A percentile compares a stretch with the other conserved stretches of the same genome.
phyloP scores from a whole-genome alignment of 495 filamentous ascomycete genomes.

The Tetracladium setigerum region DNA sequence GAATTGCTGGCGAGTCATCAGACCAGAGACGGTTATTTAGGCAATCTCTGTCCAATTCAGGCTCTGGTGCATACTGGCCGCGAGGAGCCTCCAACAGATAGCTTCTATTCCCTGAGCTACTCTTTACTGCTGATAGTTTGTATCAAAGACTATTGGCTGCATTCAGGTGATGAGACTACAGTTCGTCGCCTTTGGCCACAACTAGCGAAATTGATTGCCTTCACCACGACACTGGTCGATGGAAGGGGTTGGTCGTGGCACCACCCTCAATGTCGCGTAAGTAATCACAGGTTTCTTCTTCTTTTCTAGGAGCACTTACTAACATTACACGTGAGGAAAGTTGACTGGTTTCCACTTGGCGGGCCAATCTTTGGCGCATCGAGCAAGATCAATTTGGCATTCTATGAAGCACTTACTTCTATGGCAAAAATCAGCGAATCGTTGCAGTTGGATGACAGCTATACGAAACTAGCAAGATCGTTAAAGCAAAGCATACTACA shows the following conservation, averaged over 20 bases:
- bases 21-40: conserved; percentile 8
- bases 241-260: conserved; percentile 6
- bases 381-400: conserved; percentile 12
- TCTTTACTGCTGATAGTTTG: conserved; percentile 8
- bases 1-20: conserved; percentile 13
- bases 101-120: conserved; percentile 14
- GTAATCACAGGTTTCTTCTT: not conserved
- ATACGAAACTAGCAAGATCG: not conserved
- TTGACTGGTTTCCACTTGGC: conserved; percentile 15
- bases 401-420: conserved; percentile 11
- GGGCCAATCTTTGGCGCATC: conserved; percentile 16
- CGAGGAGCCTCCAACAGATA: conserved; percentile 9
- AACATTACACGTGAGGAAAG: too few species aligned
- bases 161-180: conserved; percentile 5
- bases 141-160: conserved; percentile 15
- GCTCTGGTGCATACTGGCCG: conserved; percentile 7
- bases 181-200: not conserved
- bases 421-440: conserved; percentile 6
- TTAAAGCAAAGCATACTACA: conserved; percentile 4
- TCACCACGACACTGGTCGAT: conserved; percentile 7
- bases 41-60: conserved; percentile 13
- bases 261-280: conserved; percentile 12
- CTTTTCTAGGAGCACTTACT: too few species aligned
- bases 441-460: not conserved
- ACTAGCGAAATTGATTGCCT: conserved; percentile 10